Conservation (phyloP, 2,329 filamentous ascomycete genomes). For the Paramyrothecium sp. region DNA sequence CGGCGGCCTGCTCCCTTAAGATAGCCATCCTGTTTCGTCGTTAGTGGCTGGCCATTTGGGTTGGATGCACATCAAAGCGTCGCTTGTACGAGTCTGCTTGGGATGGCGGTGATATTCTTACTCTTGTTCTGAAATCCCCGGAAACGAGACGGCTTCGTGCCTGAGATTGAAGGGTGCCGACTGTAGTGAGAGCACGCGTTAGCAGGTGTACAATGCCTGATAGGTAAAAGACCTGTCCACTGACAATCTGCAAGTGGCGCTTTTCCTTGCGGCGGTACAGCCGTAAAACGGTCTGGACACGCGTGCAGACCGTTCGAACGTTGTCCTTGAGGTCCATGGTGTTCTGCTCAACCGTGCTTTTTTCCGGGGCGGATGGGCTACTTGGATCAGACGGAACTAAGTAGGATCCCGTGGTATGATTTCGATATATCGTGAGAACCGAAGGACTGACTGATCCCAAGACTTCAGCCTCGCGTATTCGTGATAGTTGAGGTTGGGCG, state of each 20-base stretch:
- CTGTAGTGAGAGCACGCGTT: conserved; percentile 31
- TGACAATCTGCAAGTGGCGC: conserved; percentile 45
- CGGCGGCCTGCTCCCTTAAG: conserved; percentile 51
- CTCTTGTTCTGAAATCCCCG: conserved; percentile 59
- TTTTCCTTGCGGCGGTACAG: conserved; percentile 40
- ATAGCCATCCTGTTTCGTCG: conserved; percentile 38
- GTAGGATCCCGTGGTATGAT: not conserved
- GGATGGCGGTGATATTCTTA: conserved; percentile 32
- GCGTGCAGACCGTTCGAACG: conserved; percentile 42
- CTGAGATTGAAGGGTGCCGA: conserved; percentile 60
- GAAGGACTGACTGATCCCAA: too few relatives aligned
- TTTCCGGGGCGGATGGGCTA: conserved; percentile 6
- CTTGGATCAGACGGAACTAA: not conserved
- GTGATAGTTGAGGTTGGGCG: too few relatives aligned
- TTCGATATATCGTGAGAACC: too few relatives aligned
- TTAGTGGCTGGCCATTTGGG: too few relatives aligned
- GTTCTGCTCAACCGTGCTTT: conserved; percentile 10
- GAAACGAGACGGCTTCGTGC: conserved; percentile 49
- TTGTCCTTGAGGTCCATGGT: conserved; percentile 36
- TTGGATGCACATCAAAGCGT: not conserved
- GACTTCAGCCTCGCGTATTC: too few relatives aligned
- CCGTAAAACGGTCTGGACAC: conserved; percentile 41
- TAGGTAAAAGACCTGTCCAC: conserved; percentile 13
- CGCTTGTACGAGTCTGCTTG: conserved; percentile 1
- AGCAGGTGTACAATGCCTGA: conserved; percentile 7